Evolutionary conservation across 306 rosid species (phyloP).

Genomic region (Purshia tridentata): DNA sequence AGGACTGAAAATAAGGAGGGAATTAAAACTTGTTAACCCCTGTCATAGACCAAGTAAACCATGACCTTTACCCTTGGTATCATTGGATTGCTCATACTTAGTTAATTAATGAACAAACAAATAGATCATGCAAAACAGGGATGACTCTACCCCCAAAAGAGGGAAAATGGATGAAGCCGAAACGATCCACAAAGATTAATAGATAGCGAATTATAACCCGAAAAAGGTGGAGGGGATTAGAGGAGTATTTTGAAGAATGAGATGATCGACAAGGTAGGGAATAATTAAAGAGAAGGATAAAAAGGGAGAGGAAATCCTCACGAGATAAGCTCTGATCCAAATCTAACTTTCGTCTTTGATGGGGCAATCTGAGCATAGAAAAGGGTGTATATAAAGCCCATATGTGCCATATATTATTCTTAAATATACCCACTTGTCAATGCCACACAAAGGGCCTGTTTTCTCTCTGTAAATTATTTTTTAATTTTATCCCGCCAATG

Average conservation of each 20-base stretch:
- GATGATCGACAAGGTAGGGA: background rate
- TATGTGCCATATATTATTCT: conserved; percentile 4
- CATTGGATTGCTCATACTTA: conserved; percentile 69
- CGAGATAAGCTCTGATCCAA: conserved; percentile 12
- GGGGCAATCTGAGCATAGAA: conserved; percentile 22
- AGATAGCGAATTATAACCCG: no score
- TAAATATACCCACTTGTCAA: conserved; percentile 5
- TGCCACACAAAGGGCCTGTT: background rate
- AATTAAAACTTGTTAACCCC: conserved; percentile 59
- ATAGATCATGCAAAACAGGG: conserved; percentile 8
- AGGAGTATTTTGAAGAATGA: background rate
- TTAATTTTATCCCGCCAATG: background rate
- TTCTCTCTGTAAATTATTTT: background rate
- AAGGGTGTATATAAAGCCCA: conserved; percentile 25
- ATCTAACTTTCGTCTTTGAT: conserved; percentile 14
- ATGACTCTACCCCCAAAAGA: no score
- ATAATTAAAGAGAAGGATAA: background rate
- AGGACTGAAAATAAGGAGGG: no score
- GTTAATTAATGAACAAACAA: background rate
- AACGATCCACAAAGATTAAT: background rate
- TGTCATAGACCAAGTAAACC: conserved; percentile 66
- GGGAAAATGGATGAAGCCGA: background rate
- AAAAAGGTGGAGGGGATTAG: no score
- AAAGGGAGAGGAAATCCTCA: conserved; percentile 17
- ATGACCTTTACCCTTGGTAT: conserved; percentile 57